A percentile compares a stretch with the other conserved stretches of the same genome.
Conservation (phyloP, 2,329 filamentous ascomycete genomes). For the Colletotrichum karsti region DNA sequence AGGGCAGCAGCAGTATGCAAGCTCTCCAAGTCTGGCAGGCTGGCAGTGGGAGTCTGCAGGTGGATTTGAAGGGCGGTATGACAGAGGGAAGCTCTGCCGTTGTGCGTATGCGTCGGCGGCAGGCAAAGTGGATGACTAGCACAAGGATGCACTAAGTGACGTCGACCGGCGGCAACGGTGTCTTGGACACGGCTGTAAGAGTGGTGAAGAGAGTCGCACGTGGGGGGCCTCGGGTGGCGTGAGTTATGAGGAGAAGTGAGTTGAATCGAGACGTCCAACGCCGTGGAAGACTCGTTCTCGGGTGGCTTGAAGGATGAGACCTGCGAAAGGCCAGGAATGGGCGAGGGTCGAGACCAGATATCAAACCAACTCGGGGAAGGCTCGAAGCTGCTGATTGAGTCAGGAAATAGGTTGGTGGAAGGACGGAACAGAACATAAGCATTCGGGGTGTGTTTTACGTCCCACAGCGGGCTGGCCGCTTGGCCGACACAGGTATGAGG, state of each 20-base stretch:
- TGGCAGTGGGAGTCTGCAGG: constrained; percentile 15
- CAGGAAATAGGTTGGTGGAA: background rate
- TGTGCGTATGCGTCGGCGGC: constrained; percentile 10
- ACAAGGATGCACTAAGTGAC: constrained; percentile 23
- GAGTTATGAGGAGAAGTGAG: background rate
- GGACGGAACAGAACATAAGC: constrained; percentile 1
- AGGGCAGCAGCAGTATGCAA: background rate
- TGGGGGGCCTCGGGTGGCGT: constrained; percentile 12
- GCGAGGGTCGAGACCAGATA: background rate
- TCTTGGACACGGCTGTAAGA: background rate
- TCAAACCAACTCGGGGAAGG: background rate
- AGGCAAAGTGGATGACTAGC: constrained; percentile 12
- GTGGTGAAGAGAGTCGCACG: constrained; percentile 15
- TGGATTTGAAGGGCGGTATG: constrained; percentile 1
- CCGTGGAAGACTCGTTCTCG: background rate
- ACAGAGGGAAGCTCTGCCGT: constrained; percentile 10
- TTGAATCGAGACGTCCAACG: background rate
- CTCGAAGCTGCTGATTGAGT: constrained; percentile 18
- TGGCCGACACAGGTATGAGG: constrained; percentile 10
- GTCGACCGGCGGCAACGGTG: constrained; percentile 8
- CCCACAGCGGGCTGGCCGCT: constrained; percentile 5
- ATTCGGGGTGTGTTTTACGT: background rate
- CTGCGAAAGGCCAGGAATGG: background rate
- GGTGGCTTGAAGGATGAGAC: background rate
- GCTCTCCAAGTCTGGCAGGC: constrained; percentile 1